phyloP scores from a whole-genome alignment of 768 basidiomycete genomes.

The Boletellus emodensis region DNA sequence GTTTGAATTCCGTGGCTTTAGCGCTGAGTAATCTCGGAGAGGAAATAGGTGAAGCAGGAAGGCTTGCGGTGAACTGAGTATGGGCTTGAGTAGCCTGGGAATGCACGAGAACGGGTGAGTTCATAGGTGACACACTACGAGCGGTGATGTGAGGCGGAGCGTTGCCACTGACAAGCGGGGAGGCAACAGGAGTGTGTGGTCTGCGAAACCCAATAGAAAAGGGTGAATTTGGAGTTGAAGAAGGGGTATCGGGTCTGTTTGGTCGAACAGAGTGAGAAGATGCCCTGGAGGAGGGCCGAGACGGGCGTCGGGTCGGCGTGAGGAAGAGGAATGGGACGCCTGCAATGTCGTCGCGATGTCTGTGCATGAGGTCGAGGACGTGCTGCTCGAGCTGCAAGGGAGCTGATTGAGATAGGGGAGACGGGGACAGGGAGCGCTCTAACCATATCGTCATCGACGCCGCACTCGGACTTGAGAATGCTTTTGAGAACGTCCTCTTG shows the following conservation, averaged over 20 bases:
- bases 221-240: slow-evolving; percentile 72
- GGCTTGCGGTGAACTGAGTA: slow-evolving; percentile 71
- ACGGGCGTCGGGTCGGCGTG: slow-evolving; percentile 75
- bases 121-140: slow-evolving; percentile 52
- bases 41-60: slow-evolving; percentile 79
- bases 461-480: slow-evolving; percentile 66
- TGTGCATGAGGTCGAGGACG: slow-evolving; percentile 94
- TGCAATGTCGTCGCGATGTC: slow-evolving; percentile 80
- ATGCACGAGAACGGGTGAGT: slow-evolving; percentile 62
- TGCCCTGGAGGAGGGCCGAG: slow-evolving; percentile 77
- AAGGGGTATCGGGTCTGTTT: slow-evolving; percentile 74
- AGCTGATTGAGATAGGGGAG: slow-evolving; percentile 15
- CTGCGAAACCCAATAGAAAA: slow-evolving; percentile 69
- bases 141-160: slow-evolving; percentile 54
- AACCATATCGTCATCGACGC: slow-evolving; percentile 66
- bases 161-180: slow-evolving; percentile 64
- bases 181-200: slow-evolving; percentile 76
- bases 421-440: slow-evolving; percentile 26
- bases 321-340: slow-evolving; percentile 81
- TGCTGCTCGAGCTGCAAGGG: slow-evolving; percentile 71
- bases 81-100: slow-evolving; percentile 51
- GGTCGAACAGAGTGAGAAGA: slow-evolving; percentile 65
- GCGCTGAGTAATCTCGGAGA: slow-evolving; percentile 85
- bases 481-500: slow-evolving; percentile 83
- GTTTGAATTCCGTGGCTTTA: slow-evolving; percentile 86